Evolutionary conservation across 805 yeast genomes (phyloP).

Genomic region (Ogataea corticis): DNA sequence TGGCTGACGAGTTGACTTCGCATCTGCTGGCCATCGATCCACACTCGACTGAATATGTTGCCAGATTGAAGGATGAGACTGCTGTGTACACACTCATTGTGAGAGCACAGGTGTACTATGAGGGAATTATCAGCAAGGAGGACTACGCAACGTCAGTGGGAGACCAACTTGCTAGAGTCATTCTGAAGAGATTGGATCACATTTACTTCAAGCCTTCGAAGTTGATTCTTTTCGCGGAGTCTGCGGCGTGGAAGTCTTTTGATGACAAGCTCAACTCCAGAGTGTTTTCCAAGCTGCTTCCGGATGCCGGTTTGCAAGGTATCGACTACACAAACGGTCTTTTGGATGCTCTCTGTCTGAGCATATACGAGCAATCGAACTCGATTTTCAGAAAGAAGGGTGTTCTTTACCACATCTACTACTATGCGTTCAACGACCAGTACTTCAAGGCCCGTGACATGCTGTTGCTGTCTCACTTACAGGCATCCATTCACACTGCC

Average conservation of each 20-base stretch:
- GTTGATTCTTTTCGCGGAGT: conserved; percentile 69
- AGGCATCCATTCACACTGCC: conserved; percentile 76
- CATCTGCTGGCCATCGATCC: conserved; percentile 90
- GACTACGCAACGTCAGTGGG: conserved; percentile 45
- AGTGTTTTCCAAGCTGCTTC: conserved; percentile 34
- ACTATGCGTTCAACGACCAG: conserved; percentile 84
- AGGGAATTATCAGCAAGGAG: conserved; percentile 51
- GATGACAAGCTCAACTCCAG: conserved; percentile 37
- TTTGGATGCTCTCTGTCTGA: conserved; percentile 63
- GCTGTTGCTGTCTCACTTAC: conserved; percentile 83
- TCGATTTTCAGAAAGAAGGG: conserved; percentile 78
- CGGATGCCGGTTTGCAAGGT: conserved; percentile 29
- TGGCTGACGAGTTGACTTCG: conserved; percentile 90
- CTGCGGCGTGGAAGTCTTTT: conserved; percentile 68
- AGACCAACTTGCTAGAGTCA: conserved; percentile 69
- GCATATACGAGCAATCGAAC: conserved; percentile 66
- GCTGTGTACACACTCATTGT: conserved; percentile 72
- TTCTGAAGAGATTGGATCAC: conserved; percentile 85
- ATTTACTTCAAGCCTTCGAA: conserved; percentile 87
- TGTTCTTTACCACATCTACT: conserved; percentile 81
- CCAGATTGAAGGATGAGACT: conserved; percentile 85
- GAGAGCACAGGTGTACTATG: conserved; percentile 85
- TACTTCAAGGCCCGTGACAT: conserved; percentile 85
- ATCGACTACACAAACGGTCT: conserved; percentile 50
- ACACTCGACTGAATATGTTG: conserved; percentile 90